Conservation (phyloP, 495 filamentous ascomycete species). For the Halenospora varia region DNA sequence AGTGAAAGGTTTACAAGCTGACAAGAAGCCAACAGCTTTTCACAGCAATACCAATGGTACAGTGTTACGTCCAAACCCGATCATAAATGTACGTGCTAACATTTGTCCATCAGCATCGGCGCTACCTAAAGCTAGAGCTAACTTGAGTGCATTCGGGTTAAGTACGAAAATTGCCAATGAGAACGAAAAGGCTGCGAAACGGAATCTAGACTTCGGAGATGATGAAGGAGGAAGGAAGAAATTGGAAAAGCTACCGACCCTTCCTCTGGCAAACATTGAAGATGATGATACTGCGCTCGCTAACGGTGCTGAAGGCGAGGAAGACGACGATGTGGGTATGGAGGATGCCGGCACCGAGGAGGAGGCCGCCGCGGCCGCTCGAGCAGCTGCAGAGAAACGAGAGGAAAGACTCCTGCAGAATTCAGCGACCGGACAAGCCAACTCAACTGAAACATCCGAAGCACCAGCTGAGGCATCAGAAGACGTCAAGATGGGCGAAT, state of each 20-base stretch:
- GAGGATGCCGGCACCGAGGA: slow-evolving; percentile 78
- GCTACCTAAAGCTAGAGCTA: slow-evolving; percentile 60
- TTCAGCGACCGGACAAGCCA: slow-evolving; percentile 25
- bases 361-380: slow-evolving; percentile 77
- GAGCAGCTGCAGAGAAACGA: slow-evolving; percentile 72
- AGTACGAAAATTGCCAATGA: slow-evolving; percentile 58
- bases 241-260: slow-evolving; percentile 79
- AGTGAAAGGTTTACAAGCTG: slow-evolving; percentile 45
- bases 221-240: slow-evolving; percentile 83
- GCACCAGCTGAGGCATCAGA: slow-evolving; percentile 19
- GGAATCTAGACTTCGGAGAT: slow-evolving; percentile 78
- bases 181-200: slow-evolving; percentile 64
- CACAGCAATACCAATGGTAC: slow-evolving; percentile 44
- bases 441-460: slow-evolving; percentile 29
- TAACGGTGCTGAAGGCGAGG: slow-evolving; percentile 57
- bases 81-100: slow-evolving; percentile 23
- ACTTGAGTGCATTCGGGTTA: slow-evolving; percentile 82
- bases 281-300: slow-evolving; percentile 54
- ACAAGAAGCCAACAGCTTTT: slow-evolving; percentile 45
- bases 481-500: slow-evolving; percentile 44
- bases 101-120: slow-evolving; percentile 39
- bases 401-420: slow-evolving; percentile 62
- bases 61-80: slow-evolving; percentile 11
- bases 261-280: slow-evolving; percentile 57
- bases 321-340: slow-evolving; percentile 74